Conservation (phyloP, 768 basidiomycete genomes). For the Podaxis sp. region DNA sequence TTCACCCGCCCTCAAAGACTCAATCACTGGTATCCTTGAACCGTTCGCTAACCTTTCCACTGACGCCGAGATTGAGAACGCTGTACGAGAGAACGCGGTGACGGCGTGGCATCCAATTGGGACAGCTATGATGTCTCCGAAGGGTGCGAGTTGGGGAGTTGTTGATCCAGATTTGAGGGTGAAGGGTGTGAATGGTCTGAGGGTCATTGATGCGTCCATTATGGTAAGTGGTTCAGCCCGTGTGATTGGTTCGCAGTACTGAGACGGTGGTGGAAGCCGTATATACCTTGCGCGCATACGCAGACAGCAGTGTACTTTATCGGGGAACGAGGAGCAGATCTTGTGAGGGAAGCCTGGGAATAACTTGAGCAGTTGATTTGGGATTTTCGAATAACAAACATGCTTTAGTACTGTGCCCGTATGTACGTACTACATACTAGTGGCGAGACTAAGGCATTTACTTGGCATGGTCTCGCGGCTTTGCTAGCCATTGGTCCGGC, state of each 20-base stretch:
- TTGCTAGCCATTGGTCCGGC: no score
- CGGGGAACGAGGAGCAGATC: conserved; percentile 5
- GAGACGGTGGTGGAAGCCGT: neutral
- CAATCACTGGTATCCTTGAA: conserved; percentile 11
- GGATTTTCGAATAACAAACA: no score
- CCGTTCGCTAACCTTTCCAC: neutral
- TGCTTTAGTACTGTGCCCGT: no score
- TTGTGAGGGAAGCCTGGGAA: conserved; percentile 4
- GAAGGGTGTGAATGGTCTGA: conserved; percentile 32
- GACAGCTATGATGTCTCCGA: conserved; percentile 31
- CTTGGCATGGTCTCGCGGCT: no score
- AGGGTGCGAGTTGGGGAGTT: conserved; percentile 28
- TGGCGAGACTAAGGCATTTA: no score
- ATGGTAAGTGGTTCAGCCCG: conserved; percentile 23
- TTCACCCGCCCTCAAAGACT: conserved; percentile 19
- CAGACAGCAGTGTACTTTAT: conserved; percentile 11
- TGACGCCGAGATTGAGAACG: conserved; percentile 11
- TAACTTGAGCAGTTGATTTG: neutral
- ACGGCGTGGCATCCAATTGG: conserved; percentile 32
- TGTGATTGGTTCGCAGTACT: neutral
- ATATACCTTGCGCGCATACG: conserved; percentile 10
- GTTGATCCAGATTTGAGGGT: conserved; percentile 37
- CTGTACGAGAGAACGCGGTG: conserved; percentile 20
- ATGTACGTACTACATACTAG: no score
- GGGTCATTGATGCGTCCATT: conserved; percentile 38